These are phyloP conservation scores for Malbranchea zuffiana DNA, from an alignment of 2,329 filamentous ascomycete species.

Conservation along the genomic window DNA sequence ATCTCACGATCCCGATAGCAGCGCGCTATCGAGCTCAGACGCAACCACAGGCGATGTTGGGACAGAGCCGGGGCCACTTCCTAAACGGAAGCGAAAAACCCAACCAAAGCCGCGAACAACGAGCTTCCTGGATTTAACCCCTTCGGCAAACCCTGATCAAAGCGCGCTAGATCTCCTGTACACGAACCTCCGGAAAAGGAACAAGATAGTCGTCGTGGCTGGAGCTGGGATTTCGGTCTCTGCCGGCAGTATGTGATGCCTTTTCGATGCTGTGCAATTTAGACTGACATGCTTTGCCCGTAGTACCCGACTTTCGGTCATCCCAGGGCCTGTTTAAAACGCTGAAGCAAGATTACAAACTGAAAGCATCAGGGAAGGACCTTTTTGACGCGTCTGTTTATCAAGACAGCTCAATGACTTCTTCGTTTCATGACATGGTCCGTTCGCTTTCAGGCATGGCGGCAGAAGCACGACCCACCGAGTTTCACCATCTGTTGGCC, in stretches of 20 bases:
- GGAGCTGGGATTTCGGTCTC: constrained; percentile 95
- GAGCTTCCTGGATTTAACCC: constrained; percentile 62
- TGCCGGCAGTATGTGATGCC: constrained; percentile 61
- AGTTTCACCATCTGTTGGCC: constrained; percentile 87
- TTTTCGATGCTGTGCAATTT: constrained; percentile 10
- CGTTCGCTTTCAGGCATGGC: constrained; percentile 73
- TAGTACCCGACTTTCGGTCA: constrained; percentile 92
- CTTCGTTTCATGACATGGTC: constrained; percentile 93
- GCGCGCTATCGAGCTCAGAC: constrained; percentile 20
- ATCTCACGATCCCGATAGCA: constrained; percentile 32
- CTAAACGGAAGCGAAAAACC: constrained; percentile 56
- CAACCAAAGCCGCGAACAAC: constrained; percentile 62
- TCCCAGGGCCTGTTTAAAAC: constrained; percentile 79
- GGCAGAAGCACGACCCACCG: constrained; percentile 64
- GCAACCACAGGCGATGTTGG: constrained; percentile 29
- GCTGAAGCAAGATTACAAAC: constrained; percentile 72
- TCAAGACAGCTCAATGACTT: constrained; percentile 77
- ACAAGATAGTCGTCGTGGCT: constrained; percentile 93
- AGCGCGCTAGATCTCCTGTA: constrained; percentile 57
- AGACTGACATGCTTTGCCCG: constrained; percentile 12
- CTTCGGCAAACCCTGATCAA: constrained; percentile 38
- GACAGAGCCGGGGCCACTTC: constrained; percentile 58
- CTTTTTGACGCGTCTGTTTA: constrained; percentile 97
- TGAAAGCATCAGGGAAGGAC: constrained; percentile 88
- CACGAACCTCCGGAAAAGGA: constrained; percentile 68